Conservation (phyloP, 805 yeast genomes). For the Candida railenensis region DNA sequence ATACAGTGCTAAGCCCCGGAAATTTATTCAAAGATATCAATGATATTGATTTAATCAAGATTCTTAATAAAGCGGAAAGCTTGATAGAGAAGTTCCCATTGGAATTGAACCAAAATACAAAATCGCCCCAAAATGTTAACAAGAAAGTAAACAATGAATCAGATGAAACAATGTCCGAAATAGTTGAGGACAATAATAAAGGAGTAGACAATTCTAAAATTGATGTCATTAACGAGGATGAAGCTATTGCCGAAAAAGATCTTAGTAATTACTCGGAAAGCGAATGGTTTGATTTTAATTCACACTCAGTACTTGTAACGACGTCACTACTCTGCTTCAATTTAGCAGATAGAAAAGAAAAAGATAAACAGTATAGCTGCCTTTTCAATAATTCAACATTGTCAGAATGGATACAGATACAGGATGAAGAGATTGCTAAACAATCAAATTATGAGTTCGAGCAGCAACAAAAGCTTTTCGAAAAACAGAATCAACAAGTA, state of each 20-base stretch:
- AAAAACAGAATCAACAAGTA: constrained; percentile 20
- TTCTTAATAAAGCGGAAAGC: constrained; percentile 24
- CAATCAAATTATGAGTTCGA: constrained; percentile 26
- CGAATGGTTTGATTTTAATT: constrained; percentile 90
- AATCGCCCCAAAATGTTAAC: not conserved
- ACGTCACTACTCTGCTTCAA: constrained; percentile 55
- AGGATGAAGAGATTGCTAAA: constrained; percentile 31
- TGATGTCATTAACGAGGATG: constrained; percentile 12
- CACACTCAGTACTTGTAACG: constrained; percentile 78
- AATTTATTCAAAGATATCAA: constrained; percentile 24
- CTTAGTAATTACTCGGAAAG: constrained; percentile 17
- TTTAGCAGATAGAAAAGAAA: constrained; percentile 6
- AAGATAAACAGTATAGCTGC: constrained; percentile 7
- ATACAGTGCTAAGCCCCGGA: constrained; percentile 33
- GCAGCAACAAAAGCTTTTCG: constrained; percentile 20
- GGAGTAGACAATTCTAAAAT: constrained; percentile 11
- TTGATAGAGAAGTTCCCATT: constrained; percentile 24
- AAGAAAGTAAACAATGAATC: not conserved
- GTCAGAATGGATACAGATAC: constrained; percentile 18
- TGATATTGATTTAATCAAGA: constrained; percentile 25
- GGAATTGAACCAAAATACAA: constrained; percentile 11
- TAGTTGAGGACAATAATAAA: not conserved
- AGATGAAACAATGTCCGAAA: not conserved
- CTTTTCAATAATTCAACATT: constrained; percentile 5
- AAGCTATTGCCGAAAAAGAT: constrained; percentile 3